Base-by-base conservation (phyloP, 2,329 filamentous ascomycete genomes). In the Erysiphe pulchra region DNA sequence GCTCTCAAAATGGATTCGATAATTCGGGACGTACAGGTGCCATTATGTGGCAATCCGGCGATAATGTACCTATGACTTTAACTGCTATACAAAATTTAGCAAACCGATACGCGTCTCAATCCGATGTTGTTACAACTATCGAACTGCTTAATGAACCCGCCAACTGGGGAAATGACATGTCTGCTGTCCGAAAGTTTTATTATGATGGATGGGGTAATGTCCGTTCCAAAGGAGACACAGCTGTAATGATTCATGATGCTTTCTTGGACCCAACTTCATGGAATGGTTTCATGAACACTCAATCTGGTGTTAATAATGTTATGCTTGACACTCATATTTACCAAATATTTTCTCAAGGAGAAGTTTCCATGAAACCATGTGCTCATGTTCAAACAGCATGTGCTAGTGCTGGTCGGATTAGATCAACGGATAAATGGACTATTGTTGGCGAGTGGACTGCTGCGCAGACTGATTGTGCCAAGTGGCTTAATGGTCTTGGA, bases 261-360 rank as follows among this genome's bases (percentile, higher is more conserved):
- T 76, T 75, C 59, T 57, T 65, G 33, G 56, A 64, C 4, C 63
- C 69, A 1, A 64, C 62, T 34, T 63, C 62, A 7, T 80, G 73
- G 71, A 79, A 80, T 53, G 70, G 67, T 2, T 75, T 72, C 57
- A 65, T 77, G 57, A 69, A 65, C 46, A 62, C 60, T n/a, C 73
- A 72, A 2, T 47, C 50, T 18, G 51, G 55, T 6, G 50, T 58
- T n/a, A 55, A 59, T 37, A 49, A 54, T 33, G 63, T 65, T 46
- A 62, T 59, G 34, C 51, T 66, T 38, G 63, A 65, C 46, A 60
- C 58, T 0, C 64, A 65, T 46, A 60, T 65, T 44, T 66, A 65
- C 50, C 63, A 66, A 51, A 61, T 65, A 48, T 61, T 62, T 47
- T 59, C 56, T 5, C 49, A 56, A 4, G 54, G 46, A 4, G 60